Evolutionary conservation across 208 protist species (phyloP).

Genomic region (Herpetomonas muscarum): DNA sequence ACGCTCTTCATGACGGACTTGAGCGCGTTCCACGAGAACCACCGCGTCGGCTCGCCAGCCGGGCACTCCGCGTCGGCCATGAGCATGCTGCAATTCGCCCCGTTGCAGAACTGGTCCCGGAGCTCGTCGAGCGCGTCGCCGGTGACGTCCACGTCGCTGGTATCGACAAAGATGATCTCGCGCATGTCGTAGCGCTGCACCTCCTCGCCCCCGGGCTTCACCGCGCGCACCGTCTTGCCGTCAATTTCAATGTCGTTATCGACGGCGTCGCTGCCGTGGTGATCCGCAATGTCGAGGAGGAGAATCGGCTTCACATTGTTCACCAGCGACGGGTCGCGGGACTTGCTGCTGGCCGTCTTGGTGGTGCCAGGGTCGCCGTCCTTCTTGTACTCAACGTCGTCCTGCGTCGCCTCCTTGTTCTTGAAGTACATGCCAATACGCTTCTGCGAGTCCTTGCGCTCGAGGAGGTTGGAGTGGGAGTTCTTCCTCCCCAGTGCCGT

Average conservation of each 20-base stretch:
- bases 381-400: conserved; percentile 59
- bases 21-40: conserved; percentile 65
- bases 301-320: conserved; percentile 51
- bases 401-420: conserved; percentile 49
- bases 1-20: conserved; percentile 45
- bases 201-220: conserved; percentile 49
- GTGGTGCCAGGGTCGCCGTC: conserved; percentile 44
- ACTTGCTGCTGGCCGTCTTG: conserved; percentile 24
- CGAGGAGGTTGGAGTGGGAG: conserved; percentile 22
- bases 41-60: conserved; percentile 34
- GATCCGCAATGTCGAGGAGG: conserved; percentile 31
- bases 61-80: conserved; percentile 55
- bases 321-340: conserved; percentile 34
- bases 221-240: conserved; percentile 40
- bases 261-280: background rate
- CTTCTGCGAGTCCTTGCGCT: conserved; percentile 59
- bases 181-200: conserved; percentile 68
- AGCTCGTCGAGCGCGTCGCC: conserved; percentile 54
- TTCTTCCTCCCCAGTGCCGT: conserved; percentile 39
- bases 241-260: conserved; percentile 40
- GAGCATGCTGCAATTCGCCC: conserved; percentile 60
- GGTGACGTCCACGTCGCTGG: conserved; percentile 27
- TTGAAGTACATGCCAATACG: conserved; percentile 83
- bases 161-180: conserved; percentile 40
- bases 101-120: conserved; percentile 49